A percentile compares a stretch with the other conserved stretches of the same genome.
These are phyloP conservation scores for Capsicum pubescens DNA, from an alignment of 257 asterid species.

Conservation along the genomic window DNA sequence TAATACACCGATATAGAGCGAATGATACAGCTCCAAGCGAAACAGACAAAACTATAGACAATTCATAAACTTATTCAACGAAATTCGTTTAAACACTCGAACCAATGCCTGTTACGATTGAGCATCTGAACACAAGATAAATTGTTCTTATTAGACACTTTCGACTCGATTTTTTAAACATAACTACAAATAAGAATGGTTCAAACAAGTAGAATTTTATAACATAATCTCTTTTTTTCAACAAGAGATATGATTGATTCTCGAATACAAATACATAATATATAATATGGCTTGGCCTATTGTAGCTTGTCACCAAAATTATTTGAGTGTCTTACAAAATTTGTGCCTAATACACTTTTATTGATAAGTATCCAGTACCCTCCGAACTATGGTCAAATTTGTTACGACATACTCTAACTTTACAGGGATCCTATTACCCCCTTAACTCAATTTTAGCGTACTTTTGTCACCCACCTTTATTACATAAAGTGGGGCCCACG, in stretches of 20 bases:
- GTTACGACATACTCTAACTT: too few relatives aligned
- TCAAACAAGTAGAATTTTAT: neutral
- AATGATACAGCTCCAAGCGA: neutral
- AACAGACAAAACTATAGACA: neutral
- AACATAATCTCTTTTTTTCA: constrained; percentile 9
- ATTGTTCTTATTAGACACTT: neutral
- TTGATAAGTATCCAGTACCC: too few relatives aligned
- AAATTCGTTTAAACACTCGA: neutral
- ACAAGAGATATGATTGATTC: neutral
- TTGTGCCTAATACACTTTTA: neutral
- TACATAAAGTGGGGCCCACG: too few relatives aligned
- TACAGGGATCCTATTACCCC: too few relatives aligned
- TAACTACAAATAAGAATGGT: too few relatives aligned
- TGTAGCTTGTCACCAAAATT: constrained; percentile 9
- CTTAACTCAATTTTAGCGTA: too few relatives aligned
- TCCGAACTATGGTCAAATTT: too few relatives aligned
- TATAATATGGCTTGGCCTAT: neutral
- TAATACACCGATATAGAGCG: too few relatives aligned
- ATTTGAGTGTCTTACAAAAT: neutral
- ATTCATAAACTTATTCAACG: neutral
- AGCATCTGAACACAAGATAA: neutral
- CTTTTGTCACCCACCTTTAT: too few relatives aligned
- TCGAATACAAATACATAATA: neutral
- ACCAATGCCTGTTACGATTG: neutral
- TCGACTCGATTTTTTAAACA: too few relatives aligned